Evolutionary conservation across 495 filamentous ascomycete species (phyloP), one percentile per base, ranked within the genome.

Genomic region (Cairneyella variabilis): DNA sequence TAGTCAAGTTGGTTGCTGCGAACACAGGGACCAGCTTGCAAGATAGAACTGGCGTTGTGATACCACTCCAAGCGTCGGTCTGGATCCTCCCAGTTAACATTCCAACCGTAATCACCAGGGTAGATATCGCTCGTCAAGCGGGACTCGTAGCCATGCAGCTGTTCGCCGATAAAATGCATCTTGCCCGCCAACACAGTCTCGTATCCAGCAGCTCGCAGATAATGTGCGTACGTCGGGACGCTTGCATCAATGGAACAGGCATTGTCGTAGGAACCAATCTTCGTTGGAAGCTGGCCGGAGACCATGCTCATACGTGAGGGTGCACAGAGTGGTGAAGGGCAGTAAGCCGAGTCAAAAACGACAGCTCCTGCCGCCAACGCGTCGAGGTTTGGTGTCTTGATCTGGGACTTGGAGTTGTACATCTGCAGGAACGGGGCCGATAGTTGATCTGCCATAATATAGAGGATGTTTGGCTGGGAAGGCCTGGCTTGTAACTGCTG

Each of bases 131-230:
- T 84, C n/a, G 90, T 96, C 58, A 96, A 74, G 48, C 90, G 78
- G 60, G 86, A 83, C 71, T 96, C 90, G 61, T 90, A 96, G 27
- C 90, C 90, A 67, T 96, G 90, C 47, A 95, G 75, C 70, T 96
- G 90, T 62, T 96, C 90, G 40, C 90, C 90, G 51, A 91, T 88
- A 68, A 96, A 96, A 66, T 96, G 90, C 90, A 96, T 96, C 76
- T 96, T 96, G 48, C 90, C 90, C 0, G 90, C 88, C 56, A 96
- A 70, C 3, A 83, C 84, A n/a, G 90, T 93, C 69, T 95, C 85
- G 62, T 96, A 96, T 39, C 87, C 88, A 62, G 85, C 80, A 14
- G 76, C 73, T n/a, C 90, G 87, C 38, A 96, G 73, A 66, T 95
- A 92, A 62, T 96, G 90, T 4, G 90, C 89, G 65, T 91, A 95